These are phyloP conservation scores for Penicillium aurantiogriseum DNA, from an alignment of 2,329 filamentous ascomycete genomes.

Conservation along the genomic window DNA sequence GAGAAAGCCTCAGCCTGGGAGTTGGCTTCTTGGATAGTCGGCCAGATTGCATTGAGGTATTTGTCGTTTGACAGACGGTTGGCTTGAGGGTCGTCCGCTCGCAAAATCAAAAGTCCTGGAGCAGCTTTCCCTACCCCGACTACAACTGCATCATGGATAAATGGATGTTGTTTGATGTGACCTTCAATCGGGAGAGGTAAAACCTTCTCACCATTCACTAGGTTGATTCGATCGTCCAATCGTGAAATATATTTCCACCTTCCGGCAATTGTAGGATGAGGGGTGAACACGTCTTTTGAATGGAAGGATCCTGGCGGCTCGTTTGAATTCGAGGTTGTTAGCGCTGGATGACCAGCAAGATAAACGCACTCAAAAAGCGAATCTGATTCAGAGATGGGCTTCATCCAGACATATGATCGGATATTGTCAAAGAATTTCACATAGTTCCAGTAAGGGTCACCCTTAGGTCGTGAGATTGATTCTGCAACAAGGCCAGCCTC, in stretches of 20 bases:
- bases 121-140: conserved; percentile 28
- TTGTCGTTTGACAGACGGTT: conserved; percentile 29
- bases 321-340: conserved; percentile 34
- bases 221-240: conserved; percentile 34
- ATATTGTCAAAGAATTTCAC: conserved; percentile 42
- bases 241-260: conserved; percentile 37
- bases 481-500: conserved; percentile 47
- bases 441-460: conserved; percentile 46
- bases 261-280: conserved; percentile 30
- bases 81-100: conserved; percentile 20
- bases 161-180: conserved; percentile 30
- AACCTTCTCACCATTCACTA: conserved; percentile 37
- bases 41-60: conserved; percentile 41
- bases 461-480: conserved; percentile 40
- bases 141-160: conserved; percentile 34
- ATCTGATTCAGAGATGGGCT: conserved; percentile 25
- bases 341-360: conserved; percentile 30
- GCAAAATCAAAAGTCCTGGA: conserved; percentile 33
- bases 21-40: conserved; percentile 42
- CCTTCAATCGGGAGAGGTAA: conserved; percentile 36
- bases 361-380: conserved; percentile 34
- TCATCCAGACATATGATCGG: conserved; percentile 40
- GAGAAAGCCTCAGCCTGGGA: conserved; percentile 44
- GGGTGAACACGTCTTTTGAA: conserved; percentile 34
- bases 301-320: conserved; percentile 36